Evolutionary conservation across 257 asterid genomes (phyloP).

Genomic region (Gynochthodes officinalis): DNA sequence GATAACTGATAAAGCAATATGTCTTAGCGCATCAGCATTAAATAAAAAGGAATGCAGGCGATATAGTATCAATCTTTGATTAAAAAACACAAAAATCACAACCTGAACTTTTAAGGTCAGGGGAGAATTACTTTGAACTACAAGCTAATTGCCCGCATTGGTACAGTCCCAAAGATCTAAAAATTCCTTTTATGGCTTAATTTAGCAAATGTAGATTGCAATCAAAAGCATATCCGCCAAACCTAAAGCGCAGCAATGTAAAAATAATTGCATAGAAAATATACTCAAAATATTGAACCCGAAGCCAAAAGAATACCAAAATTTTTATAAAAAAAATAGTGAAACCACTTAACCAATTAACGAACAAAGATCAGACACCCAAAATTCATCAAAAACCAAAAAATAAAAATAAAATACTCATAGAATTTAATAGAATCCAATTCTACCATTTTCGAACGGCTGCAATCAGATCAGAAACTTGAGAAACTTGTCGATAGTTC

Average conservation of each 20-base stretch:
- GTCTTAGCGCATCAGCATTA: too few species aligned
- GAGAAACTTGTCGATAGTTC: slow-evolving; percentile 43
- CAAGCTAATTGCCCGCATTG: background rate
- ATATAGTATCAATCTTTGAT: background rate
- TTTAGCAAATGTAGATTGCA: background rate
- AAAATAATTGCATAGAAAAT: background rate
- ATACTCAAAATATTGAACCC: too few species aligned
- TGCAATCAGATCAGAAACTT: slow-evolving; percentile 62
- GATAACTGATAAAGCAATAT: background rate
- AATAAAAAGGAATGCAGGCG: background rate
- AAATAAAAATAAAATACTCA: slow-evolving; percentile 11
- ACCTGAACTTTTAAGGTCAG: background rate
- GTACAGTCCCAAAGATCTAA: background rate
- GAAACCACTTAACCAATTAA: background rate
- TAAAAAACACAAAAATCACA: background rate
- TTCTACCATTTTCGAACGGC: slow-evolving; percentile 60
- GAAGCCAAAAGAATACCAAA: background rate
- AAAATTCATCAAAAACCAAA: background rate
- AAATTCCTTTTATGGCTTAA: background rate
- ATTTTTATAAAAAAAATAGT: too few species aligned
- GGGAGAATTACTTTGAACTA: background rate
- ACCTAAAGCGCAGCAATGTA: background rate
- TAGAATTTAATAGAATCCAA: slow-evolving; percentile 12
- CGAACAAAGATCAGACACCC: background rate
- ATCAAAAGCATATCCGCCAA: background rate